Percentiles rank a stretch among this genome's conserved stretches.
phyloP scores from a whole-genome alignment of 345 rosid species.

The Populus davidiana region DNA sequence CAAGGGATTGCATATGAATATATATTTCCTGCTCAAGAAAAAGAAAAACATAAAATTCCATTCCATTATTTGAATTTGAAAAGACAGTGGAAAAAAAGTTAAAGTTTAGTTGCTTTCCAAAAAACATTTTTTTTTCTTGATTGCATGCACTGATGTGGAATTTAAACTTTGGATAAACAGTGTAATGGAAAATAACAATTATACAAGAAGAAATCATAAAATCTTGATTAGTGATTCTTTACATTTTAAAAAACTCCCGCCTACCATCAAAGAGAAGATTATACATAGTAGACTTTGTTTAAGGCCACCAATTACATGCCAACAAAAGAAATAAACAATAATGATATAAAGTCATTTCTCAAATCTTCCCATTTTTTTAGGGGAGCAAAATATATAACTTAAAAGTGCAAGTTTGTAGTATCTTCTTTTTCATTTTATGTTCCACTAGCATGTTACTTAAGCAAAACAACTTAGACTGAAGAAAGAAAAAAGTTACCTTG shows the following conservation, averaged over 20 bases:
- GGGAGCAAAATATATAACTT: not conserved
- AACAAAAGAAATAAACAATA: not conserved
- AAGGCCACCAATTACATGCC: not conserved
- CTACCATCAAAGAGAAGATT: not conserved
- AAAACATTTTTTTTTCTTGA: not conserved
- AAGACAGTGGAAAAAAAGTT: not conserved
- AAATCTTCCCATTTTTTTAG: not conserved
- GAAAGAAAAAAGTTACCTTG: conserved; percentile 44
- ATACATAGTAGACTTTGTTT: not conserved
- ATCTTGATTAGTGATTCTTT: not conserved
- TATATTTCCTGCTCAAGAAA: conserved; percentile 50
- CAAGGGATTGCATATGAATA: conserved; percentile 58
- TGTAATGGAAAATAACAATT: not conserved
- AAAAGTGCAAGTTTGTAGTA: not conserved
- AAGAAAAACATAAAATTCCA: not conserved
- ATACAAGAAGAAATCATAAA: not conserved
- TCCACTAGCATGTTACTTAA: not conserved
- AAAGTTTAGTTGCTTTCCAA: not conserved
- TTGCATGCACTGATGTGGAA: not conserved
- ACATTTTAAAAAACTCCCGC: not conserved
- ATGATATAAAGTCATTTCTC: not conserved
- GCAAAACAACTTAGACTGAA: not conserved
- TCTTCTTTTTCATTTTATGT: not conserved
- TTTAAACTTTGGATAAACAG: not conserved
- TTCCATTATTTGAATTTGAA: not conserved